These are phyloP conservation scores for Solanum bulbocastanum DNA, from an alignment of 257 asterid species.

Conservation along the genomic window DNA sequence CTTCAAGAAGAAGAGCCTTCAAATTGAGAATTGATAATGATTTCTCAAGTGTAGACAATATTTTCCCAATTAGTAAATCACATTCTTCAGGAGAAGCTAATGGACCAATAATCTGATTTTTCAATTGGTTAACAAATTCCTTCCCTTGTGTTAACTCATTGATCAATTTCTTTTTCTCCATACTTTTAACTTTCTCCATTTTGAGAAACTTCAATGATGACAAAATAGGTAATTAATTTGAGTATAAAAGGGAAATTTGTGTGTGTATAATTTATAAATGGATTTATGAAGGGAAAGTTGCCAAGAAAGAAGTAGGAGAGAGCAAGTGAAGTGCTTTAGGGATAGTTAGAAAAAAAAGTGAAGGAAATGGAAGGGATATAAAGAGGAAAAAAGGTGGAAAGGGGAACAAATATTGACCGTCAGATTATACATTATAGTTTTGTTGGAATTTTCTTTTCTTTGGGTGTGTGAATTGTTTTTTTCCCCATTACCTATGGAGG, in stretches of 20 bases:
- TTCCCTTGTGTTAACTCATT: conserved; percentile 51
- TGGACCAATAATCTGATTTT: conserved; percentile 30
- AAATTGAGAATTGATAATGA: conserved; percentile 41
- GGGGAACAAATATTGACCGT: neutral
- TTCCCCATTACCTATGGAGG: no score
- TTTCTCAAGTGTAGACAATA: conserved; percentile 51
- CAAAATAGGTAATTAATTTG: neutral
- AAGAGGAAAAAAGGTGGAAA: conserved; percentile 20
- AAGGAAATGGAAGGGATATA: conserved; percentile 6
- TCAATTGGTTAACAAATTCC: conserved; percentile 60
- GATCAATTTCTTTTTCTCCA: conserved; percentile 20
- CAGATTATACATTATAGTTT: neutral
- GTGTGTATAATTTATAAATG: neutral
- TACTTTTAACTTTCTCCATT: conserved; percentile 35
- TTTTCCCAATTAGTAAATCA: conserved; percentile 31
- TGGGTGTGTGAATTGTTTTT: neutral
- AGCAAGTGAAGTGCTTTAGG: neutral
- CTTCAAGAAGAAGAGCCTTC: conserved; percentile 15
- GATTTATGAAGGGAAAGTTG: neutral
- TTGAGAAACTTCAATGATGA: neutral
- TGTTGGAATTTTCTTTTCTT: neutral
- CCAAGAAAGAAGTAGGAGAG: conserved; percentile 2
- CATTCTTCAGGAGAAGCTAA: conserved; percentile 15
- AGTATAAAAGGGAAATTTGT: neutral
- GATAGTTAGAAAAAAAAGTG: neutral